phyloP scores from a whole-genome alignment of 2,329 filamentous ascomycete genomes.

The Chrysoporthe austroafricana region DNA sequence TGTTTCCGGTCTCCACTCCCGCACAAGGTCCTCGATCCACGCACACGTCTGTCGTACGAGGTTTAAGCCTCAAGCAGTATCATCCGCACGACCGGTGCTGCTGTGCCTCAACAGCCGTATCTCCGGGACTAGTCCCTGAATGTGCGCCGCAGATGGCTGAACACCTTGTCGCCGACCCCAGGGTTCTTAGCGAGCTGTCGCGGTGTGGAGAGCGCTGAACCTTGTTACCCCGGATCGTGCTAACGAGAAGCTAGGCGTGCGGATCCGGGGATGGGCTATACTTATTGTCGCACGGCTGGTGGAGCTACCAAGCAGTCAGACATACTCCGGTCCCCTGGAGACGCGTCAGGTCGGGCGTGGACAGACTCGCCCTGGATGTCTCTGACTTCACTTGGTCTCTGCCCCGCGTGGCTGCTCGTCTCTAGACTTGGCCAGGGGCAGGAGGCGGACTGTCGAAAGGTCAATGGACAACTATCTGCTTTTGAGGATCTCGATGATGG shows the following conservation, averaged over 20 bases:
- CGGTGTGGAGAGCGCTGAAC: neutral
- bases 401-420: no score
- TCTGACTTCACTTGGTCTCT: no score
- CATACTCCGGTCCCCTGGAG: neutral
- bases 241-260: neutral
- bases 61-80: neutral
- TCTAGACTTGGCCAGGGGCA: no score
- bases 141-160: neutral
- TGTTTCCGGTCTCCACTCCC: no score
- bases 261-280: neutral
- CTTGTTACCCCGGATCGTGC: slow-evolving; percentile 13
- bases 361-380: no score
- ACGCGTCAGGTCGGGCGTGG: no score
- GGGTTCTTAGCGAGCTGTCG: neutral
- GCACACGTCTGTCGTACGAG: neutral
- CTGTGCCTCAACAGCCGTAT: neutral
- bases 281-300: neutral
- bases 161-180: neutral
- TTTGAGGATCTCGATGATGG: no score
- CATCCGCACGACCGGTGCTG: slow-evolving; percentile 12
- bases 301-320: neutral
- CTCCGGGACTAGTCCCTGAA: neutral
- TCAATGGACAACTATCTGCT: no score
- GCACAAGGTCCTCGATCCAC: neutral
- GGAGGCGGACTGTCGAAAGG: no score